A percentile compares a stretch with the other conserved stretches of the same genome.
Conservation (phyloP, 2,329 filamentous ascomycete species). For the Stenocarpella maydis region DNA sequence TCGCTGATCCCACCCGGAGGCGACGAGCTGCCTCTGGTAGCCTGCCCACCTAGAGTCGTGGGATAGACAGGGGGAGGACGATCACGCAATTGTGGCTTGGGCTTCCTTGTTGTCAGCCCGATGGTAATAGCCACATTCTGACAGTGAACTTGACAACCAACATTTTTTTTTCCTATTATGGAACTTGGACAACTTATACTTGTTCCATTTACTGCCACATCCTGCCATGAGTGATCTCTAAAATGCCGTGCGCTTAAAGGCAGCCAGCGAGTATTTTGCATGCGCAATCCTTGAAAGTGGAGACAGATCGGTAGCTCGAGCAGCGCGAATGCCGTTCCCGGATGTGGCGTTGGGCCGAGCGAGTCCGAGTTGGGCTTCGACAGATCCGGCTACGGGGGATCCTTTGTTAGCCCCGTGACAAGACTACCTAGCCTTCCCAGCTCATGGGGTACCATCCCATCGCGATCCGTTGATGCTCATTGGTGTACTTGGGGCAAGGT, state of each 20-base stretch:
- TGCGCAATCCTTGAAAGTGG: background rate
- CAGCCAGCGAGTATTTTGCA: background rate
- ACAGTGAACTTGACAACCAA: background rate
- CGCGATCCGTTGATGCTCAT: background rate
- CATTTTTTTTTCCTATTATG: background rate
- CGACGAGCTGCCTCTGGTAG: background rate
- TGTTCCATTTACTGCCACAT: background rate
- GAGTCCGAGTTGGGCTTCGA: background rate
- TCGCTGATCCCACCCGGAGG: background rate
- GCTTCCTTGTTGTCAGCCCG: background rate
- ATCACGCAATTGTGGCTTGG: conserved; percentile 30
- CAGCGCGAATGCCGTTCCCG: background rate
- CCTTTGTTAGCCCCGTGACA: background rate
- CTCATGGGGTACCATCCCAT: background rate
- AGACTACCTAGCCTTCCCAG: background rate
- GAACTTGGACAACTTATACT: background rate
- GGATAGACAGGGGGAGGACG: conserved; percentile 2
- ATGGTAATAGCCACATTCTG: background rate
- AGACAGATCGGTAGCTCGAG: background rate
- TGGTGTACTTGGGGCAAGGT: background rate
- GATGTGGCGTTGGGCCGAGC: no score
- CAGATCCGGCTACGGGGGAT: background rate
- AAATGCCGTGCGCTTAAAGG: background rate
- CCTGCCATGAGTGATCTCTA: background rate
- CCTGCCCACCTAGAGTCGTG: background rate